phyloP scores from a whole-genome alignment of 2,329 filamentous ascomycete species.

The Myotisia sp. region DNA sequence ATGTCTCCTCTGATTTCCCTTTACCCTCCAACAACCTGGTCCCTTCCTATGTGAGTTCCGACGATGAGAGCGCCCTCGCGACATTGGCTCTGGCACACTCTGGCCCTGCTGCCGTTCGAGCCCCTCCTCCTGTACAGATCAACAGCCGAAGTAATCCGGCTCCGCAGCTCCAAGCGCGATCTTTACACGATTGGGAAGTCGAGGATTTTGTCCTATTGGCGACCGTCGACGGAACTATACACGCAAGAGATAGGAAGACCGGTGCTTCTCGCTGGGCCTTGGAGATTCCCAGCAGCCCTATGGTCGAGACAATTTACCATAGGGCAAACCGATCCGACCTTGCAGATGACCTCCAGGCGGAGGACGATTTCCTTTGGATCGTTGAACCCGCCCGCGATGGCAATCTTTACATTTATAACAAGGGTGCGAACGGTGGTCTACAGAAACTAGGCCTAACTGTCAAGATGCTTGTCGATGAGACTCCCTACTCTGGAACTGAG shows the following conservation, averaged over 20 bases:
- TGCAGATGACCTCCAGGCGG: constrained; percentile 41
- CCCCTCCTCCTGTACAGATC: constrained; percentile 69
- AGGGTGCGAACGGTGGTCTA: constrained; percentile 39
- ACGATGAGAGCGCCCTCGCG: constrained; percentile 86
- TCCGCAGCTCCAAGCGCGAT: constrained; percentile 88
- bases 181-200: constrained; percentile 97
- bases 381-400: constrained; percentile 85
- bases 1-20: constrained; percentile 13
- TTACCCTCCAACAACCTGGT: constrained; percentile 10
- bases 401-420: constrained; percentile 71
- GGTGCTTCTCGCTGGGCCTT: constrained; percentile 77
- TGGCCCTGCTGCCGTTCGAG: constrained; percentile 64
- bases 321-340: constrained; percentile 51
- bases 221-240: constrained; percentile 95
- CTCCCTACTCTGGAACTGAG: constrained; percentile 61
- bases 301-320: constrained; percentile 81
- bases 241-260: constrained; percentile 77
- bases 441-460: constrained; percentile 37
- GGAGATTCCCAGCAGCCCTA: constrained; percentile 60
- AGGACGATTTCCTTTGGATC: constrained; percentile 87
- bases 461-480: constrained; percentile 73
- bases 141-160: constrained; percentile 52
- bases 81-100: constrained; percentile 83
- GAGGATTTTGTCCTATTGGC: constrained; percentile 99
- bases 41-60: constrained; percentile 15